These are phyloP conservation scores for Physocladia obscura DNA, from an alignment of 192 early-diverging fungal species.

Conservation along the genomic window DNA sequence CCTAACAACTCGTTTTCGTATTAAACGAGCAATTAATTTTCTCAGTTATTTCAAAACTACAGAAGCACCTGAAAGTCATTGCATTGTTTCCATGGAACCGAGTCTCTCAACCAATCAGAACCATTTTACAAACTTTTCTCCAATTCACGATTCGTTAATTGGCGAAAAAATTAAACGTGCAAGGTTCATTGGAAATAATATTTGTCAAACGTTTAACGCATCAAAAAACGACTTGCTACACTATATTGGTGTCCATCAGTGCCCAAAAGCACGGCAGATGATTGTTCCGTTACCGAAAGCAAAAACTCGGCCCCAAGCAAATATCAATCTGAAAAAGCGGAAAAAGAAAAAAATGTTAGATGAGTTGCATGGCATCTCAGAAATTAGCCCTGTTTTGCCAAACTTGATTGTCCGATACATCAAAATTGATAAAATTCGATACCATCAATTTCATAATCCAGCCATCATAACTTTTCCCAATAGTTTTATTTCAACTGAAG, in stretches of 20 bases:
- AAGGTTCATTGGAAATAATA: slow-evolving; percentile 7
- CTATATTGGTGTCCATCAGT: slow-evolving; percentile 17
- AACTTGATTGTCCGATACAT: slow-evolving; percentile 8
- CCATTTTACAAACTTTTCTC: slow-evolving; percentile 2
- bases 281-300: slow-evolving; percentile 14
- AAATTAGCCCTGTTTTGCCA: neutral
- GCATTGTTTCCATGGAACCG: neutral
- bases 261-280: slow-evolving; percentile 4
- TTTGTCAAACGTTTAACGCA: neutral
- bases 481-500: neutral
- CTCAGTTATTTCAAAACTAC: neutral
- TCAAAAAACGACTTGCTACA: neutral
- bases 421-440: slow-evolving; percentile 12
- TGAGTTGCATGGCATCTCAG: too few species aligned
- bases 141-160: neutral
- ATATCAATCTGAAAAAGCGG: neutral
- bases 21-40: neutral
- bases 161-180: slow-evolving; percentile 15
- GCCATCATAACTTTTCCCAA: neutral
- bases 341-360: slow-evolving; percentile 11
- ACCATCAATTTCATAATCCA: slow-evolving; percentile 20
- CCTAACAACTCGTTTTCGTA: neutral
- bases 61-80: neutral
- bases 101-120: neutral
- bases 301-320: neutral